Percentiles rank a stretch among this genome's conserved stretches.
Evolutionary conservation across 73 alveolate species (phyloP).

Genomic region (Blepharisma stoltei): DNA sequence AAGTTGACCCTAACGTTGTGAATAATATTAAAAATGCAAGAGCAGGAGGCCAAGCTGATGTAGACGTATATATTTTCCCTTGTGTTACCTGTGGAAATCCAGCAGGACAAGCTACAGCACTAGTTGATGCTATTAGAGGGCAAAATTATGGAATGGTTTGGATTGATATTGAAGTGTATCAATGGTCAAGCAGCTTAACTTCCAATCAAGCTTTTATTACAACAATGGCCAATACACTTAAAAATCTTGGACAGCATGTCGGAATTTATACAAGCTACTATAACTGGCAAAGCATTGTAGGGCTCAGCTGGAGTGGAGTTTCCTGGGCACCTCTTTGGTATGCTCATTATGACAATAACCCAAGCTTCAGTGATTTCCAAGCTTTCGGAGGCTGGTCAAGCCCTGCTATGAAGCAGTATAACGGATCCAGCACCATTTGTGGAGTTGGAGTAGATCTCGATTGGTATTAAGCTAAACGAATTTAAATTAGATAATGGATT

Average conservation of each 20-base stretch:
- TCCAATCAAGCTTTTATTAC: slow-evolving; percentile 57
- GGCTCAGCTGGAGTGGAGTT: slow-evolving; percentile 52
- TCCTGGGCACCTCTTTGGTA: slow-evolving; percentile 69
- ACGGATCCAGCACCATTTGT: slow-evolving; percentile 64
- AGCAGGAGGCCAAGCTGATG: slow-evolving; percentile 68
- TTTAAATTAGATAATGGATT: background rate
- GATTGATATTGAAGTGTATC: slow-evolving; percentile 76
- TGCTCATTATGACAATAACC: slow-evolving; percentile 79
- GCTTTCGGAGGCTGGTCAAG: slow-evolving; percentile 72
- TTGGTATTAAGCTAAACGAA: slow-evolving; percentile 48
- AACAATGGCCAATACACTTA: slow-evolving; percentile 42
- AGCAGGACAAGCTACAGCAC: slow-evolving; percentile 44
- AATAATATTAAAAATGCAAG: slow-evolving; percentile 53
- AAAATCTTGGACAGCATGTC: slow-evolving; percentile 47
- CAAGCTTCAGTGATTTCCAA: slow-evolving; percentile 60
- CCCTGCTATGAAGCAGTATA: slow-evolving; percentile 70
- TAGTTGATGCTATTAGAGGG: slow-evolving; percentile 42
- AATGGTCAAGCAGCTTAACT: slow-evolving; percentile 54
- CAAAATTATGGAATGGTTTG: slow-evolving; percentile 61
- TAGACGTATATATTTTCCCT: slow-evolving; percentile 78
- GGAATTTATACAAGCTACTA: slow-evolving; percentile 69
- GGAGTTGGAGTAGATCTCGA: slow-evolving; percentile 69
- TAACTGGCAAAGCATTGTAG: slow-evolving; percentile 69
- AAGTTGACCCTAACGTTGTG: slow-evolving; percentile 59
- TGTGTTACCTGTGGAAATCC: slow-evolving; percentile 39